Evolutionary conservation across 768 basidiomycete species (phyloP).

Genomic region (Naematelia encephala): DNA sequence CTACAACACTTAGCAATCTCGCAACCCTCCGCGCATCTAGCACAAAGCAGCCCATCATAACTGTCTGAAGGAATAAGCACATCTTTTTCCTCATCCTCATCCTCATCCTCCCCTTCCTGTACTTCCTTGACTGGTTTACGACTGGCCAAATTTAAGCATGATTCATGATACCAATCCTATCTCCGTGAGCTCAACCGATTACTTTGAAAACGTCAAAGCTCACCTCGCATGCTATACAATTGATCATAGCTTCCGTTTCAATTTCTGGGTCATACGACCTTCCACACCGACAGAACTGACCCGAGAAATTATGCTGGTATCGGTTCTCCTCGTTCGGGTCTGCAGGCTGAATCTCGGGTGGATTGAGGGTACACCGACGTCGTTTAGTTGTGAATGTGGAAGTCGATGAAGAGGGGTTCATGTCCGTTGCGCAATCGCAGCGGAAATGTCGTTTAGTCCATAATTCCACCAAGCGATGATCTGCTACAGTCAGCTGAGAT

Average conservation of each 20-base stretch:
- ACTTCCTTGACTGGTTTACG: neutral
- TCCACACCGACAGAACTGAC: constrained; percentile 49
- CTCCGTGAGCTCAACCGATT: neutral
- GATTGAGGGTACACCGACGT: constrained; percentile 28
- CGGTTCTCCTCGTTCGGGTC: constrained; percentile 36
- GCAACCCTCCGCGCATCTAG: constrained; percentile 26
- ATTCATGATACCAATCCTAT: constrained; percentile 50
- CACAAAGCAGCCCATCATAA: constrained; percentile 47
- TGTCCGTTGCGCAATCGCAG: constrained; percentile 47
- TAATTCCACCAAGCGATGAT: constrained; percentile 47
- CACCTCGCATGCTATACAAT: constrained; percentile 49
- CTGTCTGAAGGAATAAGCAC: constrained; percentile 37
- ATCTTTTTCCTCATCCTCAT: constrained; percentile 37
- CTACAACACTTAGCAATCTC: constrained; percentile 17
- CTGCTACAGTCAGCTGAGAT: constrained; percentile 18
- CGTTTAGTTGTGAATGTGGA: constrained; percentile 11
- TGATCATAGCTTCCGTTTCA: constrained; percentile 47
- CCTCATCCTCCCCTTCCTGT: neutral
- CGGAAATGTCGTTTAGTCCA: constrained; percentile 43
- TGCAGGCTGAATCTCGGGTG: constrained; percentile 30
- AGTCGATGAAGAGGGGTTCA: neutral
- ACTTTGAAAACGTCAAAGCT: neutral
- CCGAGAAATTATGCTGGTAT: constrained; percentile 40
- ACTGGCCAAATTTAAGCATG: constrained; percentile 36
- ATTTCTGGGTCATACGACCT: constrained; percentile 45